Percentiles rank a stretch among this genome's conserved stretches.
Evolutionary conservation across 2,329 filamentous ascomycete genomes (phyloP).

Genomic region (Ophiostoma tasmaniense): DNA sequence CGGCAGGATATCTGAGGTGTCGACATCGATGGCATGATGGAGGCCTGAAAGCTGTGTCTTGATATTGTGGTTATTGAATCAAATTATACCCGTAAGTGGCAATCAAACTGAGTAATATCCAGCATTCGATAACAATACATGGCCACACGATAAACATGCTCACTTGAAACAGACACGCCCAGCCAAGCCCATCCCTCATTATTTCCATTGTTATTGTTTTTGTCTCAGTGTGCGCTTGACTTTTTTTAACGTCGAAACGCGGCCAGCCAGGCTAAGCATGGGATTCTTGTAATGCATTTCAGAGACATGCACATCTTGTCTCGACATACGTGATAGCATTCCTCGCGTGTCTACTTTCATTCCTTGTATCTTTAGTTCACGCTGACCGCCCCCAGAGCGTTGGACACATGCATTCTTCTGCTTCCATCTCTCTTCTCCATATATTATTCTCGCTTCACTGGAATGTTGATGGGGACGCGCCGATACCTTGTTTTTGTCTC

Average conservation of each 20-base stretch:
- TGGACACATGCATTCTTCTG: not conserved
- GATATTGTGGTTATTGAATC: not conserved
- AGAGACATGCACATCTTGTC: conserved; percentile 1
- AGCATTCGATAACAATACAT: not conserved
- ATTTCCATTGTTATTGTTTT: not conserved
- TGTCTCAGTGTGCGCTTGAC: not conserved
- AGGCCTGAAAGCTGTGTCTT: not conserved
- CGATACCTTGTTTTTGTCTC: conserved; percentile 3
- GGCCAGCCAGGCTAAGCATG: not conserved
- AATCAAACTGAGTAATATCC: not conserved
- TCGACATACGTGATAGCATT: conserved; percentile 2
- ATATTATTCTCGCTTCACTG: not conserved
- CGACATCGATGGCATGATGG: not conserved
- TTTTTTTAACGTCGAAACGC: not conserved
- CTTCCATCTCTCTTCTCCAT: not conserved
- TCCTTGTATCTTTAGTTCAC: not conserved
- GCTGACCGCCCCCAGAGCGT: not conserved
- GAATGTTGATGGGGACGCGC: not conserved
- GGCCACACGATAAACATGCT: not conserved
- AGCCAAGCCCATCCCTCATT: not conserved
- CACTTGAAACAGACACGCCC: not conserved
- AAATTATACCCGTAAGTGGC: not conserved
- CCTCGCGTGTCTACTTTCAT: not conserved
- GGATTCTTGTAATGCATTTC: not conserved
- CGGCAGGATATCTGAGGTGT: not conserved